Evolutionary conservation across 257 asterid species (phyloP).

Genomic region (Nicotiana tabacum): DNA sequence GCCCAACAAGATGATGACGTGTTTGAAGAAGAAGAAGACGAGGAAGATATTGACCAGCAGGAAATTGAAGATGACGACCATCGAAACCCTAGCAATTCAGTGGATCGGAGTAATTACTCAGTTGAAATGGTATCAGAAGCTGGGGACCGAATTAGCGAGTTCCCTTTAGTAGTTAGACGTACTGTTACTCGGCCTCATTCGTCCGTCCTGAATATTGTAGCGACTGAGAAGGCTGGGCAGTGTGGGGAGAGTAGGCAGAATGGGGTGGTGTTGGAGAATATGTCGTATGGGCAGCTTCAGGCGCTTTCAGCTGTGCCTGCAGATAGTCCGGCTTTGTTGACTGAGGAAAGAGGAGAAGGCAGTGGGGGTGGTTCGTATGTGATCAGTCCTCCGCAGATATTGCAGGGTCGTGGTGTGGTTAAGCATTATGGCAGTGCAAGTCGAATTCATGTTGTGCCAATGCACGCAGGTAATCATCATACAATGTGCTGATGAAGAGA

Average conservation of each 20-base stretch:
- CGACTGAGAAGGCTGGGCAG: constrained; percentile 57
- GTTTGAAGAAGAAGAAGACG: constrained; percentile 79
- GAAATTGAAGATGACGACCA: constrained; percentile 37
- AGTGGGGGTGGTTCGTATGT: constrained; percentile 62
- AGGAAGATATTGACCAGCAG: constrained; percentile 40
- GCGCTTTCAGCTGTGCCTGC: constrained; percentile 71
- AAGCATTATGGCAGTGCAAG: constrained; percentile 76
- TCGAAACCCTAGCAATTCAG: constrained; percentile 23
- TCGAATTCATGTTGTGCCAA: constrained; percentile 77
- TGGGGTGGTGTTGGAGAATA: constrained; percentile 63
- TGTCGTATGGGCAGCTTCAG: constrained; percentile 90
- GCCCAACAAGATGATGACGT: constrained; percentile 60
- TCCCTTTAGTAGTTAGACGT: constrained; percentile 69
- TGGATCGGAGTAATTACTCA: constrained; percentile 33
- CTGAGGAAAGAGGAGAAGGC: constrained; percentile 43
- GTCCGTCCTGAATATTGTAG: constrained; percentile 53
- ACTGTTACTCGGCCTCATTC: constrained; percentile 72
- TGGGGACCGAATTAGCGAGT: constrained; percentile 52
- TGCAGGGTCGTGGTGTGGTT: constrained; percentile 67
- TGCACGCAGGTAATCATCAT: constrained; percentile 66
- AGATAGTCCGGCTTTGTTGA: constrained; percentile 41
- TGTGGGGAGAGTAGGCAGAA: constrained; percentile 50
- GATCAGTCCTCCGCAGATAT: constrained; percentile 66
- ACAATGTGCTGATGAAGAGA: not conserved
- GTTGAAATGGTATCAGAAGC: constrained; percentile 49